Percentiles rank a stretch among this genome's conserved stretches.
Conservation (phyloP, 2,329 filamentous ascomycete genomes). For the Fusarium longipes region DNA sequence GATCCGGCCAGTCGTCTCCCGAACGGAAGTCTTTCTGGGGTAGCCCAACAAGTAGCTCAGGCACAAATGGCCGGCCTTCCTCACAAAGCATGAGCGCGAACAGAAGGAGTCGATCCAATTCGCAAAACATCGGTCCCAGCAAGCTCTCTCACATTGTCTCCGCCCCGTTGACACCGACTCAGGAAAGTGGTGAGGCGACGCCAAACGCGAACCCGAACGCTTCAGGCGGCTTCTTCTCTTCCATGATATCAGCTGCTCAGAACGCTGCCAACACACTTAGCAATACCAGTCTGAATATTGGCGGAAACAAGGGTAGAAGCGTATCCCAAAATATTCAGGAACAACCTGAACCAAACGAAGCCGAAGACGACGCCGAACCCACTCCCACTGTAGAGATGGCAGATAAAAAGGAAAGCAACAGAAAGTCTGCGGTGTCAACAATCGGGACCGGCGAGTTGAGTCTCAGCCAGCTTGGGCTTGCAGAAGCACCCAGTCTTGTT, state of each 20-base stretch:
- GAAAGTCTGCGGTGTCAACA: constrained; percentile 85
- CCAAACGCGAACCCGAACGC: constrained; percentile 62
- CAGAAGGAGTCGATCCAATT: constrained; percentile 64
- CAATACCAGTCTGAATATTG: constrained; percentile 69
- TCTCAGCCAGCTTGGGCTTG: constrained; percentile 86
- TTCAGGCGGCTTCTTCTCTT: constrained; percentile 84
- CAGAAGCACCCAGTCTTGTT: constrained; percentile 66
- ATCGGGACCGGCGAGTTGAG: constrained; percentile 90
- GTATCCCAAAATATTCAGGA: constrained; percentile 44
- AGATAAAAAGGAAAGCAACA: constrained; percentile 65
- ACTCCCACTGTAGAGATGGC: constrained; percentile 48
- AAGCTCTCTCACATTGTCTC: constrained; percentile 84
- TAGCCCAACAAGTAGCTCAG: constrained; percentile 42
- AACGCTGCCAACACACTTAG: constrained; percentile 84
- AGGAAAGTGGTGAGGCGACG: constrained; percentile 72
- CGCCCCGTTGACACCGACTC: constrained; percentile 79
- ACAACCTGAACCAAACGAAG: constrained; percentile 38
- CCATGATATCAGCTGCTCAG: constrained; percentile 91
- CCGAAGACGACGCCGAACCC: constrained; percentile 58
- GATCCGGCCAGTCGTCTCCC: constrained; percentile 42
- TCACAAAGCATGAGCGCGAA: constrained; percentile 79
- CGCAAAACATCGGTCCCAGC: constrained; percentile 74
- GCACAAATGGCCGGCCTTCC: constrained; percentile 67
- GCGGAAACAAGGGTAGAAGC: constrained; percentile 53
- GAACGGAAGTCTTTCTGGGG: constrained; percentile 48